Percentiles rank a stretch among this genome's conserved stretches.
phyloP scores from a whole-genome alignment of 352 stramenopile species.

The Plasmopara muralis region DNA sequence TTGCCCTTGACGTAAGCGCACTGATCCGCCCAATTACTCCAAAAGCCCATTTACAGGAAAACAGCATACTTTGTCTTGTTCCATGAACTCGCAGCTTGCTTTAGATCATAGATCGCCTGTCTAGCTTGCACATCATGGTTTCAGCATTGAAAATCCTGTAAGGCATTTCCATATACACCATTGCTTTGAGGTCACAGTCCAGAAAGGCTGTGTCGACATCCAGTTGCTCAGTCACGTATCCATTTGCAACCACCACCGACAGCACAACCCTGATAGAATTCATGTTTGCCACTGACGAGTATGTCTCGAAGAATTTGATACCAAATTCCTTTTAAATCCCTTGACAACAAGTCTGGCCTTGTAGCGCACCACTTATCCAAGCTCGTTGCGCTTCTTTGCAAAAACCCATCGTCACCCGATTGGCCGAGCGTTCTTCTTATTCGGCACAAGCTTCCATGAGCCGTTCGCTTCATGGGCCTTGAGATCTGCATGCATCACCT shows the following conservation, averaged over 20 bases:
- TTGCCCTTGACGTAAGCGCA: neutral
- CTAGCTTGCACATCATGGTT: neutral
- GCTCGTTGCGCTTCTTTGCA: slow-evolving; percentile 2
- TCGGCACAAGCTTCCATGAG: no score
- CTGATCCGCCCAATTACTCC: neutral
- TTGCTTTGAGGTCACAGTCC: neutral
- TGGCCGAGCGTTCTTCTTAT: neutral
- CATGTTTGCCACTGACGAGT: neutral
- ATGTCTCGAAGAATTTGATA: neutral
- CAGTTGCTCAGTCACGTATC: neutral
- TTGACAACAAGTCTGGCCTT: neutral
- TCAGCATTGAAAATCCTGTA: no score
- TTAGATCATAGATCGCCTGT: neutral
- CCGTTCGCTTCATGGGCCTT: neutral
- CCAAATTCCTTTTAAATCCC: neutral
- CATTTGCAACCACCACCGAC: neutral
- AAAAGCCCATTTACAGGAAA: neutral
- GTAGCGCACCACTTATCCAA: neutral
- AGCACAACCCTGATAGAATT: neutral
- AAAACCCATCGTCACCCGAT: neutral
- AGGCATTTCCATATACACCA: neutral
- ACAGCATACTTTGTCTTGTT: neutral
- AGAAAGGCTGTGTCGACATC: neutral
- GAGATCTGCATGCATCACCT: neutral
- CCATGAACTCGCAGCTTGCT: neutral